Evolutionary conservation across 73 alveolate species (phyloP).

Genomic region (Blepharisma stoltei): DNA sequence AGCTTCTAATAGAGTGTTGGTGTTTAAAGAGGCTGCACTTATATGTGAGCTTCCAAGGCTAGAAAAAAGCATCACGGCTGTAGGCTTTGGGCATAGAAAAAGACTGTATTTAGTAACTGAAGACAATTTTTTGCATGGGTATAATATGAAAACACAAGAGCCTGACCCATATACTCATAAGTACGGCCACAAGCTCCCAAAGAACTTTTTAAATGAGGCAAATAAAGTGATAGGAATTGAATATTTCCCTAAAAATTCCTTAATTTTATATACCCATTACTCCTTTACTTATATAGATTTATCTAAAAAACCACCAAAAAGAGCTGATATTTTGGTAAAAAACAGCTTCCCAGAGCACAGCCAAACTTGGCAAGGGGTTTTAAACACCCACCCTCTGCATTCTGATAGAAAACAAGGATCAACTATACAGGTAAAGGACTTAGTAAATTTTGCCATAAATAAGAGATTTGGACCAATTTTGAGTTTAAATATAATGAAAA

Average conservation of each 20-base stretch:
- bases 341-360: conserved; percentile 20
- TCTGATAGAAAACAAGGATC: neutral
- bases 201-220: conserved; percentile 8
- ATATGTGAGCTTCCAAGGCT: neutral
- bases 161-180: neutral
- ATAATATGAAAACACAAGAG: neutral
- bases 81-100: neutral
- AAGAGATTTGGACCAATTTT: conserved; percentile 25
- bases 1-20: neutral
- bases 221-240: conserved; percentile 2
- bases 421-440: neutral
- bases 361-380: conserved; percentile 26
- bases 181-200: neutral
- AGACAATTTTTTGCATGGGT: neutral
- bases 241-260: neutral
- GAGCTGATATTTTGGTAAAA: conserved; percentile 14
- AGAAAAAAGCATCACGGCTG: conserved; percentile 11
- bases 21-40: neutral
- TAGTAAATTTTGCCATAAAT: neutral
- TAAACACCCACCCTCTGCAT: conserved; percentile 5
- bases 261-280: conserved; percentile 9
- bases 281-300: conserved; percentile 10
- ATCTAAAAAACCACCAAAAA: conserved; percentile 21
- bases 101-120: neutral
- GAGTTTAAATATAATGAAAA: neutral